These are phyloP conservation scores for Periconia digitata DNA, from an alignment of 2,329 filamentous ascomycete species.

Conservation along the genomic window DNA sequence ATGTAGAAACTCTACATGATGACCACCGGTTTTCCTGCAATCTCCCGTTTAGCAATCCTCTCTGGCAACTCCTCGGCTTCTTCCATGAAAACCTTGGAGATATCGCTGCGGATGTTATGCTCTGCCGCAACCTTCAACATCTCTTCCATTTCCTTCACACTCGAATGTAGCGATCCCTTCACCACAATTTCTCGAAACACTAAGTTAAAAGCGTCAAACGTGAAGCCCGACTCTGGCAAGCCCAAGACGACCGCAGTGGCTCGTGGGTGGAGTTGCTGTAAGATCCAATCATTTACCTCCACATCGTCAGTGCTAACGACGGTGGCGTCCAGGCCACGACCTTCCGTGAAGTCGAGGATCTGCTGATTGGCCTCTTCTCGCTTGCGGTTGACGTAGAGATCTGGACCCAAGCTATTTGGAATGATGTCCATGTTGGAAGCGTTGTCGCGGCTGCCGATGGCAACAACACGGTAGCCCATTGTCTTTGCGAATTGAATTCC, in stretches of 20 bases:
- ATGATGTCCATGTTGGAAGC: constrained; percentile 4
- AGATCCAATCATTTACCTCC: constrained; percentile 8
- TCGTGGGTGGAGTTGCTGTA: constrained; percentile 11
- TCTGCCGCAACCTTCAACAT: constrained; percentile 1
- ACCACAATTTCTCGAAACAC: constrained; percentile 6
- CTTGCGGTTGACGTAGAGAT: constrained; percentile 9
- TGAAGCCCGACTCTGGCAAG: constrained; percentile 6
- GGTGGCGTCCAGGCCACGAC: constrained; percentile 10
- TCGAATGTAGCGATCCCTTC: background rate
- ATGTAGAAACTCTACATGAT: too few species aligned
- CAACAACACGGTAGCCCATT: constrained; percentile 9
- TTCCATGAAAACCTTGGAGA: constrained; percentile 1
- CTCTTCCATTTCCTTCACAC: background rate
- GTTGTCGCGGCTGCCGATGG: constrained; percentile 10
- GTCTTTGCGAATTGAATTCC: constrained; percentile 13
- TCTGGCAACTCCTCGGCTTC: background rate
- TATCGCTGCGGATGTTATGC: background rate
- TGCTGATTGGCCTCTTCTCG: constrained; percentile 7
- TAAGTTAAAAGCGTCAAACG: constrained; percentile 11
- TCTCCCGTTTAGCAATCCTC: too few species aligned
- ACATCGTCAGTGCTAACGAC: constrained; percentile 16
- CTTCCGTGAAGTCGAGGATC: constrained; percentile 6
- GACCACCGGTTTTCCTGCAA: too few species aligned
- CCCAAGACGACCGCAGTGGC: constrained; percentile 13
- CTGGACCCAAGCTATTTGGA: too few species aligned